Conservation (phyloP, 2,329 filamentous ascomycete genomes). For the Aspergillus sp. region DNA sequence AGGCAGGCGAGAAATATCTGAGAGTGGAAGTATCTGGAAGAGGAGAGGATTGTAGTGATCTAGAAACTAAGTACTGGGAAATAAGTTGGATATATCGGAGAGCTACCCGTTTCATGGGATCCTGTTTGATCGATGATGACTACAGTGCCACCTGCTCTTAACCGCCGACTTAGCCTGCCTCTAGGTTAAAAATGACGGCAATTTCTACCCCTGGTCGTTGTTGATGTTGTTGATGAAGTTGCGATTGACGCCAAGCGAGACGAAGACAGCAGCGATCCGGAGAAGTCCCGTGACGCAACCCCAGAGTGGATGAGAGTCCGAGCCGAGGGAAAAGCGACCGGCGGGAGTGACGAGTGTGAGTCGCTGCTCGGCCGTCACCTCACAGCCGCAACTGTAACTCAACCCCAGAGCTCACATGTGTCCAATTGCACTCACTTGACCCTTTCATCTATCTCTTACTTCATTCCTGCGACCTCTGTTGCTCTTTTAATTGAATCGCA, state of each 20-base stretch:
- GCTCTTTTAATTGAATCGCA: background rate
- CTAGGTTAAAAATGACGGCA: background rate
- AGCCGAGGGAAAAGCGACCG: slow-evolving; percentile 37
- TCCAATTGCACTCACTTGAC: slow-evolving; percentile 3
- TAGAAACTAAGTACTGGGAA: background rate
- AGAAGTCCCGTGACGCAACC: slow-evolving; percentile 33
- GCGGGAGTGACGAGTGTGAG: background rate
- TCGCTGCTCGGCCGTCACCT: background rate
- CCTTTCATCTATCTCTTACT: background rate
- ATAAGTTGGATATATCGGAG: background rate
- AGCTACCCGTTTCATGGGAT: background rate
- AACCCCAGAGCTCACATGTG: slow-evolving; percentile 7
- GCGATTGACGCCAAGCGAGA: background rate
- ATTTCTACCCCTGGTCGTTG: background rate
- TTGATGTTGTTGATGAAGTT: background rate
- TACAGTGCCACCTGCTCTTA: background rate
- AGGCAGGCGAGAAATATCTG: background rate
- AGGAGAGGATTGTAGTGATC: background rate
- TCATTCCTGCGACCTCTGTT: background rate
- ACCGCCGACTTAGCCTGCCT: background rate
- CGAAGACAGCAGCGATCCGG: background rate
- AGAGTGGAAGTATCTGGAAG: background rate
- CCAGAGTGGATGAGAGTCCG: slow-evolving; percentile 15
- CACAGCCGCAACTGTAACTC: slow-evolving; percentile 1
- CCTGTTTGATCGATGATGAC: background rate